phyloP scores from a whole-genome alignment of 371 early-diverging fungal species.

The Encephalitozoon hellem region DNA sequence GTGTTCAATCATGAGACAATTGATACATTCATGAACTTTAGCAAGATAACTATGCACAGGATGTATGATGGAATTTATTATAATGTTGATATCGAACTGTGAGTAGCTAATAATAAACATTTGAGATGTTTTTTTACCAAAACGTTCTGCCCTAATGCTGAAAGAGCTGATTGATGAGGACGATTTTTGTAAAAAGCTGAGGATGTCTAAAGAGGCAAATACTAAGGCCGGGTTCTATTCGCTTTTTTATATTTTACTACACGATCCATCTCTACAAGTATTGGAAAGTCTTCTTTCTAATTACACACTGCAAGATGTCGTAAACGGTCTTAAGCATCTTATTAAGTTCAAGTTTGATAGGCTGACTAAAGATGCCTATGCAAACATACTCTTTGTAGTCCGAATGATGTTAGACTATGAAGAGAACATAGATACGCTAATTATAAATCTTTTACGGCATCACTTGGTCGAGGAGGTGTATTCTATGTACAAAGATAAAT shows the following conservation, averaged over 20 bases:
- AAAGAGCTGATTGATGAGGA: conserved; percentile 1
- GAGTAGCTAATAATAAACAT: neutral
- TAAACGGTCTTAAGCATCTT: conserved; percentile 15
- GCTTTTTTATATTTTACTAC: neutral
- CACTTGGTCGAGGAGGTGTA: neutral
- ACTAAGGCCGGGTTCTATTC: neutral
- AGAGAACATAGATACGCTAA: conserved; percentile 12
- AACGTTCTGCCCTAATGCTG: neutral
- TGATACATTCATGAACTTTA: neutral
- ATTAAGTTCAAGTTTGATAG: conserved; percentile 28
- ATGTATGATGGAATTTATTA: neutral
- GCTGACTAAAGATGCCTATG: neutral
- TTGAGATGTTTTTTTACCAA: neutral
- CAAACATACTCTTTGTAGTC: conserved; percentile 9
- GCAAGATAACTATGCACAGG: neutral
- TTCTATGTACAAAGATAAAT: conserved; percentile 11
- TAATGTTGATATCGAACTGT: neutral
- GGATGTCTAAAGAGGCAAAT: neutral
- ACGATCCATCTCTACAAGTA: neutral
- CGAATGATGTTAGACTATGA: conserved; percentile 8
- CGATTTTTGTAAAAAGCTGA: conserved; percentile 1
- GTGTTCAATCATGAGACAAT: neutral
- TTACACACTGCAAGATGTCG: neutral
- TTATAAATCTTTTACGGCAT: conserved; percentile 26
- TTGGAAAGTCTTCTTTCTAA: conserved; percentile 8